Base-by-base conservation (phyloP, 768 basidiomycete species). In the Collybia mongolica region DNA sequence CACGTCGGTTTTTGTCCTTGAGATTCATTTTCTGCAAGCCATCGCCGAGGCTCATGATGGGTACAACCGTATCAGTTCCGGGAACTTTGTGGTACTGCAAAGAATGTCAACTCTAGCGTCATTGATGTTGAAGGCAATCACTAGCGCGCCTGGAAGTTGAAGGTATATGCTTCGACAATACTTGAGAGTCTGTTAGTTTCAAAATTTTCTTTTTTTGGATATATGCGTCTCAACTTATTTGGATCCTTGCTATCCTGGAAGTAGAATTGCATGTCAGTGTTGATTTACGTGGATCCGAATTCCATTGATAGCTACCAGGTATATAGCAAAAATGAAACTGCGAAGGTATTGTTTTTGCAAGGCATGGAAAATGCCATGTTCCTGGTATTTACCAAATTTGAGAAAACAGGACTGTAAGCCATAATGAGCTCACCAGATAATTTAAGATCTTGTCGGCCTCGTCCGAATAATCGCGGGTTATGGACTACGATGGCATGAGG, bases 111-210 rank as follows among this genome's bases (percentile, higher is more conserved):
- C 18, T 20, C 39, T 23, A 49, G 17, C 29, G 48, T 42, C 9
- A 14, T 35, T 15, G 11, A 19, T 40, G 22, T 19, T 43, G 15
- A 19, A 18, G 19, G 2, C 36, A 28, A 29, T 11, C 29, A 23
- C 9, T 4, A 36, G 29, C 70, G 53, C 56, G 87, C 89, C 57
- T 83, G 79, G 60, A 93, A 91, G 60, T 91, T 88, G 70, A 93
- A 93, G 0, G 89, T 92, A 60, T 92, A 93, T 12, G 92, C 86
- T 64, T 93, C 91, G 19, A 93, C 77, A 49, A 93, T 87, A 67
- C 91, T 93, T 55, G 15, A 11, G 23, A 52, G 26, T 45, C 15
- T 12, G 24, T 36, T 39, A 23, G 15, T 35, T 43, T 3, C 28
- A 48, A 45, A 51, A 44, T 7, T 54, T 47, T 44, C 45, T 48